phyloP scores from a whole-genome alignment of 352 stramenopile genomes.

The Phytophthora pistaciae region DNA sequence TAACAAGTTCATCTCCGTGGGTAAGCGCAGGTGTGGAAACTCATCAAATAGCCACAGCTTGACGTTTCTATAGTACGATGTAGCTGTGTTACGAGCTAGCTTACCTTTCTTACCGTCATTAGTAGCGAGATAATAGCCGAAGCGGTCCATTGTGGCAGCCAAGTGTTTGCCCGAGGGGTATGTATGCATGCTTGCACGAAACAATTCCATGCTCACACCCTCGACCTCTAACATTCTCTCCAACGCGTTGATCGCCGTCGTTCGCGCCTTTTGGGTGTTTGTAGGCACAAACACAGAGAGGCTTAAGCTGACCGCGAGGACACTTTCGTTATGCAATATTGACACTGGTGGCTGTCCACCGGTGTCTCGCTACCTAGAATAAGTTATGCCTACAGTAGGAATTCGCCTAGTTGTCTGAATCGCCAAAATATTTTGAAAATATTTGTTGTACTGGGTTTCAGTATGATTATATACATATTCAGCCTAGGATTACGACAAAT shows the following conservation, averaged over 20 bases:
- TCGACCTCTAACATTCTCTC: not conserved
- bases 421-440: slow-evolving; percentile 6
- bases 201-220: slow-evolving; percentile 3
- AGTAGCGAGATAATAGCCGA: slow-evolving; percentile 19
- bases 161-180: slow-evolving; percentile 5
- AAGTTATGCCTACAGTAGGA: slow-evolving; percentile 5
- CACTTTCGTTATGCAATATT: slow-evolving; percentile 9
- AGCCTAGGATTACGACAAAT: slow-evolving; percentile 18
- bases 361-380: not conserved
- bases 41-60: slow-evolving; percentile 14
- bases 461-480: slow-evolving; percentile 24
- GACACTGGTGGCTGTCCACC: not conserved
- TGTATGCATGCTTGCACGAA: slow-evolving; percentile 4
- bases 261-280: slow-evolving; percentile 20
- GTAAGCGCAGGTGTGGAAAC: slow-evolving; percentile 6
- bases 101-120: slow-evolving; percentile 28
- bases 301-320: slow-evolving; percentile 9
- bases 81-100: slow-evolving; percentile 13
- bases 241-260: slow-evolving; percentile 9
- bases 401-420: slow-evolving; percentile 8
- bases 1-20: slow-evolving; percentile 13
- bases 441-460: slow-evolving; percentile 10
- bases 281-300: slow-evolving; percentile 13
- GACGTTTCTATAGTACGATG: slow-evolving; percentile 16
- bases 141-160: slow-evolving; percentile 9